phyloP scores from a whole-genome alignment of 495 filamentous ascomycete genomes.

The Penicillium steckii region DNA sequence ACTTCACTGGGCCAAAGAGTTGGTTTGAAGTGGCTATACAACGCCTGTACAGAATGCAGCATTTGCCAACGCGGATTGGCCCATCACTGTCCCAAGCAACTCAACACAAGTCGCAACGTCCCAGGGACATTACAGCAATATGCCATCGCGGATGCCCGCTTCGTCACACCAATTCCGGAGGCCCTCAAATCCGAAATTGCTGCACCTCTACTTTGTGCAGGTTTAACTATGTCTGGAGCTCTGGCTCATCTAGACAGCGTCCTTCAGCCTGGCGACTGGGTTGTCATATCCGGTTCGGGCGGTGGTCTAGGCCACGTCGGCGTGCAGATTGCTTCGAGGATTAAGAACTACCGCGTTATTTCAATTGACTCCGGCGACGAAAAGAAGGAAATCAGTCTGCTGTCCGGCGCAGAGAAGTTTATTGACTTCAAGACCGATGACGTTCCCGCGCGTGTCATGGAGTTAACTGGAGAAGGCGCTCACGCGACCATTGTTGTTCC shows the following conservation, averaged over 20 bases:
- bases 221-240: constrained; percentile 31
- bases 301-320: constrained; percentile 39
- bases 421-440: constrained; percentile 32
- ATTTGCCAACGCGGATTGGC: constrained; percentile 26
- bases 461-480: constrained; percentile 31
- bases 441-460: constrained; percentile 20
- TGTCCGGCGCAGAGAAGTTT: constrained; percentile 30
- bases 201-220: constrained; percentile 36
- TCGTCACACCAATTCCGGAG: constrained; percentile 28
- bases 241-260: constrained; percentile 22
- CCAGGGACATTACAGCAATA: constrained; percentile 43
- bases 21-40: constrained; percentile 41
- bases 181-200: constrained; percentile 26
- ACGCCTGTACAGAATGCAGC: constrained; percentile 36
- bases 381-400: constrained; percentile 28
- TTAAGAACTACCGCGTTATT: constrained; percentile 31
- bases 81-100: constrained; percentile 33
- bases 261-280: constrained; percentile 26
- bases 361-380: constrained; percentile 32
- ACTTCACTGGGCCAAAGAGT: constrained; percentile 28
- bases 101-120: constrained; percentile 33
- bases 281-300: constrained; percentile 35
- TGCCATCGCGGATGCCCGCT: constrained; percentile 28
- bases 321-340: constrained; percentile 31
- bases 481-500: constrained; percentile 32